Percentiles rank a stretch among this genome's conserved stretches.
Conservation (phyloP, 495 filamentous ascomycete species). For the Poronia punctata region DNA sequence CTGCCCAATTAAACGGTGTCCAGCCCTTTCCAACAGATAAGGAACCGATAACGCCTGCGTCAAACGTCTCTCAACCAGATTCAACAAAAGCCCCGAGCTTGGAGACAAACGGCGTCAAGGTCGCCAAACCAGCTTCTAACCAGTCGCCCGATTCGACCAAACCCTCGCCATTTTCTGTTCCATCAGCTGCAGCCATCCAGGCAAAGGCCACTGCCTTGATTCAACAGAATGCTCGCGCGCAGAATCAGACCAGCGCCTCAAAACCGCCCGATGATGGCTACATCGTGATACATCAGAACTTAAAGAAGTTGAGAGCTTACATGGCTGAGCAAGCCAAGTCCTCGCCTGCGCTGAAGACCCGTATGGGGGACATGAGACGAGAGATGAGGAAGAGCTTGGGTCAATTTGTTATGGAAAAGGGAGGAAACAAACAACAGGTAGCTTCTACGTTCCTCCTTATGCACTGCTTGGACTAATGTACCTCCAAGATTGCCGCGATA, state of each 20-base stretch:
- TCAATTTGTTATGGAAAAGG: slow-evolving; percentile 59
- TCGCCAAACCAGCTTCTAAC: slow-evolving; percentile 9
- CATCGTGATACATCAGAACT: slow-evolving; percentile 58
- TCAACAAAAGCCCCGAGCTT: slow-evolving; percentile 9
- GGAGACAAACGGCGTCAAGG: slow-evolving; percentile 11
- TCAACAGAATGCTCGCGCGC: not conserved
- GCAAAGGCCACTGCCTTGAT: not conserved
- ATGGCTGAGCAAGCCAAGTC: slow-evolving; percentile 44
- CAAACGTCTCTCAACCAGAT: slow-evolving; percentile 5
- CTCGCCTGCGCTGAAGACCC: slow-evolving; percentile 46
- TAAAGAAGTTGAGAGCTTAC: slow-evolving; percentile 64
- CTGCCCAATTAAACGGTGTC: not conserved
- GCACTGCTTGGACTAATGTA: slow-evolving; percentile 6
- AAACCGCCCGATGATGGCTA: slow-evolving; percentile 41
- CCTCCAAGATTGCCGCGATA: slow-evolving; percentile 41
- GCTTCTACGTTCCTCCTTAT: slow-evolving; percentile 9
- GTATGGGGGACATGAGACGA: slow-evolving; percentile 69
- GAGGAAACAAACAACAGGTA: slow-evolving; percentile 54
- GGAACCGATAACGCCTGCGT: not conserved
- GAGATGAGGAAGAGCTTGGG: slow-evolving; percentile 64
- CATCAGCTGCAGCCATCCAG: not conserved
- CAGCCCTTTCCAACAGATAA: not conserved
- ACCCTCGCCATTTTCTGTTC: slow-evolving; percentile 7
- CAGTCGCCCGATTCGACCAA: not conserved
- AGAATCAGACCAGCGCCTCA: not conserved